Evolutionary conservation across 495 filamentous ascomycete genomes (phyloP).

Genomic region (Xylaria cubensis): DNA sequence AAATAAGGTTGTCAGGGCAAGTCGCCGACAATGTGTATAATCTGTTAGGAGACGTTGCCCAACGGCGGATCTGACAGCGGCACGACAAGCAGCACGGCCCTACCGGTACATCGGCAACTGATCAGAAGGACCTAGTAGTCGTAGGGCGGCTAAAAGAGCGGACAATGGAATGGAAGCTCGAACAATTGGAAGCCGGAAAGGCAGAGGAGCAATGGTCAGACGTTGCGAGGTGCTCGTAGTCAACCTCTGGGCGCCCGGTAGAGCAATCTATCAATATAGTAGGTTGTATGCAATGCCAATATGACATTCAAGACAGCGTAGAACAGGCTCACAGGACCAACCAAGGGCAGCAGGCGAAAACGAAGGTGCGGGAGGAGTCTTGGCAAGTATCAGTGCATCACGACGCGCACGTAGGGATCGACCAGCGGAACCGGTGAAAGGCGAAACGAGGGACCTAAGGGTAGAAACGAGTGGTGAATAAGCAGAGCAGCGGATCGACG

Average conservation of each 20-base stretch:
- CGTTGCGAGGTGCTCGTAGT: neutral
- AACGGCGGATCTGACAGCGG: slow-evolving; percentile 8
- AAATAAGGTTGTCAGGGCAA: neutral
- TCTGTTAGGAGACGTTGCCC: slow-evolving; percentile 13
- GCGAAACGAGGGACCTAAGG: slow-evolving; percentile 36
- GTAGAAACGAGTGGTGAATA: slow-evolving; percentile 41
- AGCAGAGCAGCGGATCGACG: slow-evolving; percentile 43
- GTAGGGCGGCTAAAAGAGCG: slow-evolving; percentile 16
- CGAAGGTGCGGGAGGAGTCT: slow-evolving; percentile 7
- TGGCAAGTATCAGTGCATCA: slow-evolving; percentile 29
- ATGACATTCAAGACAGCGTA: slow-evolving; percentile 20
- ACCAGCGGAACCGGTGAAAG: slow-evolving; percentile 27
- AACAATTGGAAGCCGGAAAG: slow-evolving; percentile 26
- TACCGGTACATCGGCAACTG: slow-evolving; percentile 7
- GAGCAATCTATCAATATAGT: slow-evolving; percentile 26
- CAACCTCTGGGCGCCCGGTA: slow-evolving; percentile 7
- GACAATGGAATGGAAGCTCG: slow-evolving; percentile 15
- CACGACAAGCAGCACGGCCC: slow-evolving; percentile 12
- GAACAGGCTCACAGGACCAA: slow-evolving; percentile 14
- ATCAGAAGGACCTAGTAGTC: slow-evolving; percentile 2
- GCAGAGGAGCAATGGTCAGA: slow-evolving; percentile 11
- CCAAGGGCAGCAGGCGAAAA: slow-evolving; percentile 11
- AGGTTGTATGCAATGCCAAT: slow-evolving; percentile 22
- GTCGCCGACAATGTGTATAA: neutral
- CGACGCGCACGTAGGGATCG: slow-evolving; percentile 33